These are phyloP conservation scores for Acrocalymma vagum DNA, from an alignment of 2,329 filamentous ascomycete species.

Conservation along the genomic window DNA sequence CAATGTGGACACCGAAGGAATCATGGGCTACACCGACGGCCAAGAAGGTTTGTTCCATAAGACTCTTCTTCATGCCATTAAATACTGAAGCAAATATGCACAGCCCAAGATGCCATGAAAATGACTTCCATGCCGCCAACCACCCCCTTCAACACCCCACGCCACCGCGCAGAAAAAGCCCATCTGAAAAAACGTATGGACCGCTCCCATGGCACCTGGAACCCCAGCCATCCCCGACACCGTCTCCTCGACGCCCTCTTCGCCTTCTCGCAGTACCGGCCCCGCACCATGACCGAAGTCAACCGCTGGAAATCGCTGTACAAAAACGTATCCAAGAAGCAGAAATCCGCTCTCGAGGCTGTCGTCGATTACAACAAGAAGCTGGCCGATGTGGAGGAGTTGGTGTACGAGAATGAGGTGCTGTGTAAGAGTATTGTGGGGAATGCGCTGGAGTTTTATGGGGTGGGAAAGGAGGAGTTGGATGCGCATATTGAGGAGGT, in stretches of 20 bases:
- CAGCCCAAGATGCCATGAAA: slow-evolving; percentile 14
- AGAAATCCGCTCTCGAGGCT: slow-evolving; percentile 32
- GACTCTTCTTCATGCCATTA: too few relatives aligned
- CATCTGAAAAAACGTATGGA: slow-evolving; percentile 28
- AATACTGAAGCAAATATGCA: too few relatives aligned
- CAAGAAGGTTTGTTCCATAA: too few relatives aligned
- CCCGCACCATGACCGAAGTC: slow-evolving; percentile 28
- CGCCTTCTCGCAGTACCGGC: slow-evolving; percentile 25
- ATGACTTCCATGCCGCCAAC: slow-evolving; percentile 18
- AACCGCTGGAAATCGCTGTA: slow-evolving; percentile 32
- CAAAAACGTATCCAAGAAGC: slow-evolving; percentile 28
- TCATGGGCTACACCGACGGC: too few relatives aligned
- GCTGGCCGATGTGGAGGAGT: slow-evolving; percentile 53
- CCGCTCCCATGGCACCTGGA: slow-evolving; percentile 27
- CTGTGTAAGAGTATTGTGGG: slow-evolving; percentile 58
- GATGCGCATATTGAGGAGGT: slow-evolving; percentile 52
- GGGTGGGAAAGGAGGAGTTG: slow-evolving; percentile 55
- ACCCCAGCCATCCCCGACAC: slow-evolving; percentile 23
- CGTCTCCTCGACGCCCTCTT: slow-evolving; percentile 30
- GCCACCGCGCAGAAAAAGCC: slow-evolving; percentile 28
- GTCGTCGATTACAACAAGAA: slow-evolving; percentile 46
- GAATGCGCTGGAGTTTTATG: slow-evolving; percentile 58
- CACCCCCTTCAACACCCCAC: slow-evolving; percentile 4
- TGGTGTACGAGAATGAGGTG: slow-evolving; percentile 55
- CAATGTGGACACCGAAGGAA: too few relatives aligned